A percentile compares a stretch with the other conserved stretches of the same genome.
Evolutionary conservation across 164 flowering plant species (phyloP).

Genomic region (Vitis riparia): DNA sequence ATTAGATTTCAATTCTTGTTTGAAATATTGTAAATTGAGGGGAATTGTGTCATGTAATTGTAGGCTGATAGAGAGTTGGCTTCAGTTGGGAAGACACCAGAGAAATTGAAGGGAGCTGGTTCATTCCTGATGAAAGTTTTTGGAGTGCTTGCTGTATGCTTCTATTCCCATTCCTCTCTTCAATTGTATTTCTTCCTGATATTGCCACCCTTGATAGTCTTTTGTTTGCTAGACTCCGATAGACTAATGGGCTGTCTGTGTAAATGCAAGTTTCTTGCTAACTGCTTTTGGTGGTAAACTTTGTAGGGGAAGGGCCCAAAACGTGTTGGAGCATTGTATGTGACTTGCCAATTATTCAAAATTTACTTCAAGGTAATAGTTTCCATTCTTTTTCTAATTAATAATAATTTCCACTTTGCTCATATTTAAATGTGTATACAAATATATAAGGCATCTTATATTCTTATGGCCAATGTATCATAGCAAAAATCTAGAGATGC

Average conservation of each 20-base stretch:
- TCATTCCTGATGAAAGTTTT: conserved; percentile 98
- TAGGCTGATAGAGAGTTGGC: conserved; percentile 95
- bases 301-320: conserved; percentile 93
- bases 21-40: not conserved
- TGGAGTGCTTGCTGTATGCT: conserved; percentile 93
- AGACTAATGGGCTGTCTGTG: not conserved
- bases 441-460: not conserved
- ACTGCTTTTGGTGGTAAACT: conserved; percentile 3
- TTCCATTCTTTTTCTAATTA: not conserved
- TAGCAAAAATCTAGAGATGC: no score
- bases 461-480: not conserved
- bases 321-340: conserved; percentile 96
- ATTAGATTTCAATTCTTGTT: not conserved
- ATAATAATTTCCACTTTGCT: not conserved
- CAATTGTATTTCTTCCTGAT: not conserved
- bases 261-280: not conserved
- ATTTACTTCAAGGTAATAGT: conserved; percentile 81
- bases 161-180: not conserved
- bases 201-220: not conserved
- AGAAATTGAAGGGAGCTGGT: conserved; percentile 96
- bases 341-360: conserved; percentile 96
- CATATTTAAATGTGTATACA: no score
- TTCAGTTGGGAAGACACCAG: conserved; percentile 75
- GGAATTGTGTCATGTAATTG: conserved; percentile 2
- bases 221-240: not conserved